These are phyloP conservation scores for Collybia nuda DNA, from an alignment of 768 basidiomycete species.

Conservation along the genomic window DNA sequence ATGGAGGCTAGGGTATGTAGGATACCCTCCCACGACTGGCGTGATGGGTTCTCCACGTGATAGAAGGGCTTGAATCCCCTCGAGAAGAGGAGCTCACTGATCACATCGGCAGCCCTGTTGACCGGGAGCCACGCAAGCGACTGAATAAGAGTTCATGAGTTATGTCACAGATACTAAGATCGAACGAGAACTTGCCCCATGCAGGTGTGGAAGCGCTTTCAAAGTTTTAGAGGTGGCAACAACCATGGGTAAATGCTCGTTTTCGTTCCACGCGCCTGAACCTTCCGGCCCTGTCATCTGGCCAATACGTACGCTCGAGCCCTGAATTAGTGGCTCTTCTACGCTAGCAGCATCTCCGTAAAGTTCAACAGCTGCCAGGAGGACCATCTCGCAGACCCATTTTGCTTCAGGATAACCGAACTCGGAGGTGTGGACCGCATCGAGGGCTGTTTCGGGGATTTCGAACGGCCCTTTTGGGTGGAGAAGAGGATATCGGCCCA, in stretches of 20 bases:
- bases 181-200: conserved; percentile 23
- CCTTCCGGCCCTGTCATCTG: conserved; percentile 37
- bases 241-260: conserved; percentile 34
- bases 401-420: conserved; percentile 36
- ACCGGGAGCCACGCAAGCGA: conserved; percentile 37
- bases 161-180: not conserved
- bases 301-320: conserved; percentile 30
- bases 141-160: conserved; percentile 11
- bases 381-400: conserved; percentile 34
- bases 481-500: conserved; percentile 27
- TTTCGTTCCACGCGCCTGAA: conserved; percentile 35
- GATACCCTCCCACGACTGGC: conserved; percentile 32
- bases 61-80: conserved; percentile 27
- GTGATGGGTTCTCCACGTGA: conserved; percentile 35
- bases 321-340: conserved; percentile 16
- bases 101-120: conserved; percentile 26
- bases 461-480: conserved; percentile 24
- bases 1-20: conserved; percentile 24
- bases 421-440: conserved; percentile 21
- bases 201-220: conserved; percentile 23
- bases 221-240: conserved; percentile 27
- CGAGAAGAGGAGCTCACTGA: conserved; percentile 31
- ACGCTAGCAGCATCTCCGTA: conserved; percentile 17
- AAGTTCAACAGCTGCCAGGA: conserved; percentile 24
- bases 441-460: conserved; percentile 30